A percentile compares a stretch with the other conserved stretches of the same genome.
These are phyloP conservation scores for Coemansia sp. DNA, from an alignment of 192 early-diverging fungal genomes.

Conservation along the genomic window DNA sequence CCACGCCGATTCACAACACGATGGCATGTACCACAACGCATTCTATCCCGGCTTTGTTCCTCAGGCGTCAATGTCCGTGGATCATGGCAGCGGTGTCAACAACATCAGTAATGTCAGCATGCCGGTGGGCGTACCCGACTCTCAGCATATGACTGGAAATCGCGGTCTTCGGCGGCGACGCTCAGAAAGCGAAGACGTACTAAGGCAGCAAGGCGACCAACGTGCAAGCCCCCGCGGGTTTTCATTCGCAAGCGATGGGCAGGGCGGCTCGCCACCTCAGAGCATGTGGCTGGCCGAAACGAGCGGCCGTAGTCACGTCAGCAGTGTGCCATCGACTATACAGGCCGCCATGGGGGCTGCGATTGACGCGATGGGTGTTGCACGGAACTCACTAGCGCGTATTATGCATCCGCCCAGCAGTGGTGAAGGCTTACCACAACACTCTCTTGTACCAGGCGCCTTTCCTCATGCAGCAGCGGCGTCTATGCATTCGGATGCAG, in stretches of 20 bases:
- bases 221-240: conserved; percentile 49
- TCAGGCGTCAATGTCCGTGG: not conserved
- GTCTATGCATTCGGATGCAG: not conserved
- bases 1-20: not conserved
- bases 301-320: conserved; percentile 3
- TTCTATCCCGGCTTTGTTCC: not conserved
- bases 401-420: conserved; percentile 27
- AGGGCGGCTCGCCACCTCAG: conserved; percentile 13
- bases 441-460: conserved; percentile 34
- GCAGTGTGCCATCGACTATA: conserved; percentile 29
- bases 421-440: conserved; percentile 23
- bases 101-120: conserved; percentile 1
- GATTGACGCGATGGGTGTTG: conserved; percentile 25
- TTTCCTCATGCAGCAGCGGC: conserved; percentile 13
- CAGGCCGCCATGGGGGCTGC: conserved; percentile 46
- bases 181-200: conserved; percentile 43
- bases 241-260: conserved; percentile 4
- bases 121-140: not conserved
- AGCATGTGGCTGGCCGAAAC: conserved; percentile 47
- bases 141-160: not conserved
- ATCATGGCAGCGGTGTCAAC: not conserved
- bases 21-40: not conserved
- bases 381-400: conserved; percentile 36
- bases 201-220: conserved; percentile 46
- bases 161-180: conserved; percentile 37